A percentile compares a stretch with the other conserved stretches of the same genome.
phyloP scores from a whole-genome alignment of 345 rosid genomes.

The Brassica napus region DNA sequence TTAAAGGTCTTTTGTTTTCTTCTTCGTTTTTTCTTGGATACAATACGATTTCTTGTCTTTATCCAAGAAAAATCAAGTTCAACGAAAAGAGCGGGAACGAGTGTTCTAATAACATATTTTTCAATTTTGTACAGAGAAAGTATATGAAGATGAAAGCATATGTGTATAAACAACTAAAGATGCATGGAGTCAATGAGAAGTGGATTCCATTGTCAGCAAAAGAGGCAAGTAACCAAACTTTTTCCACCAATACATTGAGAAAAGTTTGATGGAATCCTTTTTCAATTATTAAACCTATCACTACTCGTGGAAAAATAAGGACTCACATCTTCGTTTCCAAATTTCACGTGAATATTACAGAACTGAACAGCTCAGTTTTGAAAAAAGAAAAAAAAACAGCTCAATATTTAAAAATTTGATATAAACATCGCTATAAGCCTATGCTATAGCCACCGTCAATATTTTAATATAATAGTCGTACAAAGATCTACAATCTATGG shows the following conservation, averaged over 20 bases:
- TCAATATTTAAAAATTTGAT: neutral
- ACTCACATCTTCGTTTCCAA: slow-evolving; percentile 20
- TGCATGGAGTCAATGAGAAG: slow-evolving; percentile 37
- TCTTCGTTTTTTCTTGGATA: slow-evolving; percentile 33
- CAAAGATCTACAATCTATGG: neutral
- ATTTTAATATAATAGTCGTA: neutral
- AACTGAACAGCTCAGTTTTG: slow-evolving; percentile 1
- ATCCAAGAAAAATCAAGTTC: slow-evolving; percentile 29
- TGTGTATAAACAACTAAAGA: slow-evolving; percentile 22
- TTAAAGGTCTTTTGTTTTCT: slow-evolving; percentile 33
- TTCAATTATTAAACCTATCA: slow-evolving; percentile 36
- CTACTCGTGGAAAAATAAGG: slow-evolving; percentile 8
- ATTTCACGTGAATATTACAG: slow-evolving; percentile 1
- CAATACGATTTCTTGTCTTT: slow-evolving; percentile 32
- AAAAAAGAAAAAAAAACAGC: neutral
- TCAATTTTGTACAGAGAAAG: slow-evolving; percentile 2
- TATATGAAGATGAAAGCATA: neutral
- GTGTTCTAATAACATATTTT: slow-evolving; percentile 3
- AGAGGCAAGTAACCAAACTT: slow-evolving; percentile 35
- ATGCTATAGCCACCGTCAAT: neutral
- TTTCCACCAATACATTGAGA: slow-evolving; percentile 31
- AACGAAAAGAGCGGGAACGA: slow-evolving; percentile 45
- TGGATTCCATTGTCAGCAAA: slow-evolving; percentile 44
- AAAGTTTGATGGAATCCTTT: slow-evolving; percentile 23
- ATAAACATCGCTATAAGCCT: neutral